These are phyloP conservation scores for Talaromyces sp. DNA, from an alignment of 2,329 filamentous ascomycete genomes.

Conservation along the genomic window DNA sequence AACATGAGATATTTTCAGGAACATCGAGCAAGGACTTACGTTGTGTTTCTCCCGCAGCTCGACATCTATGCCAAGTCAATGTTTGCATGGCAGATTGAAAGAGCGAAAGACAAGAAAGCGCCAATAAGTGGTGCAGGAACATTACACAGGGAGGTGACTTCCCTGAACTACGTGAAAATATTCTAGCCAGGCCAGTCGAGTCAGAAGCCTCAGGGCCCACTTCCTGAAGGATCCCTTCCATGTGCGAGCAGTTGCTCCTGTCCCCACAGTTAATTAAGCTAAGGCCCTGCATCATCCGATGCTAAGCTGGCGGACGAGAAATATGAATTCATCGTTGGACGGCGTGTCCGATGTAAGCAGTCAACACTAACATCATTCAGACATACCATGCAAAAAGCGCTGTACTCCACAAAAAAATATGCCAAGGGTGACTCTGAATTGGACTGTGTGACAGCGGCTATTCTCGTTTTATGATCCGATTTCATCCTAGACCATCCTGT, in stretches of 20 bases:
- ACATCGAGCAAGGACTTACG: background rate
- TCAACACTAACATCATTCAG: background rate
- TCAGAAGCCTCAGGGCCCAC: background rate
- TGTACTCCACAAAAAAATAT: background rate
- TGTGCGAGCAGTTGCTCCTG: background rate
- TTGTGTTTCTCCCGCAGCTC: background rate
- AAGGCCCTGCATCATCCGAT: background rate
- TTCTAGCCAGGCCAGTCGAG: background rate
- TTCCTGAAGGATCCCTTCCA: background rate
- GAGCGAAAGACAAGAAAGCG: background rate
- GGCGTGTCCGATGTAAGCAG: background rate
- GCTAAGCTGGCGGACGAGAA: background rate
- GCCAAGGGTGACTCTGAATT: background rate
- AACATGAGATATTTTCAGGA: background rate
- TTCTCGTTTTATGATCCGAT: too few relatives aligned
- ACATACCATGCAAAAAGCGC: too few relatives aligned
- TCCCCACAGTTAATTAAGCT: background rate
- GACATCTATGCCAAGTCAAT: background rate
- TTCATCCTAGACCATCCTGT: too few relatives aligned
- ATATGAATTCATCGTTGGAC: background rate
- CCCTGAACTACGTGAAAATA: background rate
- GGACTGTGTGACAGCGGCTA: background rate
- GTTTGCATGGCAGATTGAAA: background rate
- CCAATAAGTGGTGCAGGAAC: too few relatives aligned
- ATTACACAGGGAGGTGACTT: too few relatives aligned